Evolutionary conservation across 179 eudicot genomes (phyloP).

Genomic region (Gypsophila paniculata): DNA sequence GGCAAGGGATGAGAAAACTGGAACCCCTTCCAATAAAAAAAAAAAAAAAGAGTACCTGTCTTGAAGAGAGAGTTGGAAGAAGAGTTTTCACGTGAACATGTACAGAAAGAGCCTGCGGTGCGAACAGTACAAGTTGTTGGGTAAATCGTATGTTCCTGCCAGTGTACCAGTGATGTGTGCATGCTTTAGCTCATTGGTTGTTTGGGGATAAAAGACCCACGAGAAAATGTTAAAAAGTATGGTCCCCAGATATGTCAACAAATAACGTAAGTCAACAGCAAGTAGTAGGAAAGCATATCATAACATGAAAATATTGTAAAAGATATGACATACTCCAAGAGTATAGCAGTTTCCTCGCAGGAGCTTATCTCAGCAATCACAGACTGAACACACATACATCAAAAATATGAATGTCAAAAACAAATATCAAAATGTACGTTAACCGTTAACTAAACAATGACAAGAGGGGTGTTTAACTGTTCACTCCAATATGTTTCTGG

Average conservation of each 20-base stretch:
- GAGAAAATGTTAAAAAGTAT: not conserved
- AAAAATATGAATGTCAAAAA: slow-evolving; percentile 13
- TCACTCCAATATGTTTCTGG: not conserved
- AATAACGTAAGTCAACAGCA: slow-evolving; percentile 10
- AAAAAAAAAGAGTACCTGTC: slow-evolving; percentile 60
- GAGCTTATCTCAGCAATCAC: slow-evolving; percentile 95
- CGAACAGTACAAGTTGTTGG: slow-evolving; percentile 95
- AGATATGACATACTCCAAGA: slow-evolving; percentile 69
- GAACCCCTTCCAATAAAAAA: not conserved
- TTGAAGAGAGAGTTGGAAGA: slow-evolving; percentile 88
- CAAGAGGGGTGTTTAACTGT: not conserved
- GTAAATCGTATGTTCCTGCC: slow-evolving; percentile 86
- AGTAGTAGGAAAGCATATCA: slow-evolving; percentile 17
- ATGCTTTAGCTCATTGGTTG: slow-evolving; percentile 13
- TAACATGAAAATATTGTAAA: slow-evolving; percentile 16
- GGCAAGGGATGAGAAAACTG: not conserved
- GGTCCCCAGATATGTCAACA: not conserved
- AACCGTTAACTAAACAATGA: not conserved
- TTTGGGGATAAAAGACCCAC: not conserved
- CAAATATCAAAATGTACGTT: not conserved
- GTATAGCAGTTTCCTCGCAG: slow-evolving; percentile 76
- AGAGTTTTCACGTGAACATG: slow-evolving; percentile 90
- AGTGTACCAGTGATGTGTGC: slow-evolving; percentile 19
- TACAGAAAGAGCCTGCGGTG: slow-evolving; percentile 92
- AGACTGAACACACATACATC: slow-evolving; percentile 45